Conservation (phyloP, 352 stramenopile species). For the Globisporangium mamillatum region DNA sequence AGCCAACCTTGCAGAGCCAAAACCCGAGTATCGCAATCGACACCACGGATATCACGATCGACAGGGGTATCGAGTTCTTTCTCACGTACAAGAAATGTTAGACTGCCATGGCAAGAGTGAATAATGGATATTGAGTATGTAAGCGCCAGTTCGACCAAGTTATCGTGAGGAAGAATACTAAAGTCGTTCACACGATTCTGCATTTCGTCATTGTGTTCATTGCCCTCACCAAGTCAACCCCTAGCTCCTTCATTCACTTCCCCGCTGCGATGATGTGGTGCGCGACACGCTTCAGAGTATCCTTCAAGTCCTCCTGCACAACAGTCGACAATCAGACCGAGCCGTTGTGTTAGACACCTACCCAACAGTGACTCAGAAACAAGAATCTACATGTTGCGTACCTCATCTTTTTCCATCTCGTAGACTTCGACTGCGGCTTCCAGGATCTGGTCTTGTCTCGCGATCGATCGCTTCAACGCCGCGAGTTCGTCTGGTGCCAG, state of each 20-base stretch:
- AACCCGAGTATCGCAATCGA: constrained; percentile 26
- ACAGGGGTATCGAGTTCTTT: constrained; percentile 27
- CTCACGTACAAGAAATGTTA: constrained; percentile 26
- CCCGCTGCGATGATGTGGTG: constrained; percentile 24
- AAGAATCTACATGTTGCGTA: constrained; percentile 8
- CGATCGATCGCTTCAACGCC: constrained; percentile 41
- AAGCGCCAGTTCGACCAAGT: not conserved
- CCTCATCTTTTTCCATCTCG: constrained; percentile 41
- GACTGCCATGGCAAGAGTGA: not conserved
- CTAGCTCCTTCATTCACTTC: not conserved
- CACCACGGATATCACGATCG: constrained; percentile 26
- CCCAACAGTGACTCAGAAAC: not conserved
- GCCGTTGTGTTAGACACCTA: not conserved
- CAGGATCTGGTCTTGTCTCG: constrained; percentile 35
- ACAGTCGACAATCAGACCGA: constrained; percentile 1
- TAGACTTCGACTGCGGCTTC: constrained; percentile 40
- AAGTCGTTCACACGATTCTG: not conserved
- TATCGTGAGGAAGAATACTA: not conserved
- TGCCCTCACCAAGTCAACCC: not conserved
- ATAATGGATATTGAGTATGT: not conserved
- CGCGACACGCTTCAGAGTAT: constrained; percentile 46
- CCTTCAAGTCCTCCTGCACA: constrained; percentile 45
- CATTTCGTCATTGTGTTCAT: not conserved
- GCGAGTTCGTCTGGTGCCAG: constrained; percentile 25
- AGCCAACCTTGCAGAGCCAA: constrained; percentile 2